A percentile compares a stretch with the other conserved stretches of the same genome.
phyloP scores from a whole-genome alignment of 345 rosid species.

The Lepidium sativum region DNA sequence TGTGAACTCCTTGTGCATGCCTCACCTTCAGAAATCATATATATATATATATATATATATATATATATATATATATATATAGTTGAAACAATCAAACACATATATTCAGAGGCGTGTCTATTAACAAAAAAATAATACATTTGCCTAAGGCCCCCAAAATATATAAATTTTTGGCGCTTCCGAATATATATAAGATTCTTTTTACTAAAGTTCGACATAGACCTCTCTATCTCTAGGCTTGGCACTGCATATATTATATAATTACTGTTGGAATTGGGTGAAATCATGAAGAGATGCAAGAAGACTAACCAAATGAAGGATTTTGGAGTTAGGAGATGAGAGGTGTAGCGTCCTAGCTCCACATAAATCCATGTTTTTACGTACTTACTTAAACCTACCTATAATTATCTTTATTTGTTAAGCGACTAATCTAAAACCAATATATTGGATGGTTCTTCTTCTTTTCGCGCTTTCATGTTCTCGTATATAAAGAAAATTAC shows the following conservation, averaged over 20 bases:
- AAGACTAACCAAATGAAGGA: conserved; percentile 20
- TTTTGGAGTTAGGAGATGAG: conserved; percentile 12
- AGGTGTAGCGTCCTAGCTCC: conserved; percentile 2
- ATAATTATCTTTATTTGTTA: not conserved
- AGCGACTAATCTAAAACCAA: not conserved
- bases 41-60: too few relatives aligned
- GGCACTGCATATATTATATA: too few relatives aligned
- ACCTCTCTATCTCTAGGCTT: too few relatives aligned
- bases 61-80: too few relatives aligned
- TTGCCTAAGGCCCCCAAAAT: too few relatives aligned
- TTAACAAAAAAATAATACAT: too few relatives aligned
- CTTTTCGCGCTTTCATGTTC: not conserved
- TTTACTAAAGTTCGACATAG: too few relatives aligned
- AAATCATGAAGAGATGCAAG: not conserved
- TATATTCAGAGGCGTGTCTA: too few relatives aligned
- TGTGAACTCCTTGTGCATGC: conserved; percentile 69
- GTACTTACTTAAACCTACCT: not conserved
- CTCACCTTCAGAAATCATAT: conserved; percentile 34
- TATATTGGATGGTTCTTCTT: not conserved
- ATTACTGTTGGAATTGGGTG: not conserved
- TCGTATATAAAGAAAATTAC: not conserved
- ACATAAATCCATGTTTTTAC: conserved; percentile 5
- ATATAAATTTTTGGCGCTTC: too few relatives aligned
- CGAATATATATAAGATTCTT: too few relatives aligned
- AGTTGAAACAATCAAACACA: too few relatives aligned